Conservation (phyloP, 352 stramenopile genomes). For the Phytophthora agathidicida region DNA sequence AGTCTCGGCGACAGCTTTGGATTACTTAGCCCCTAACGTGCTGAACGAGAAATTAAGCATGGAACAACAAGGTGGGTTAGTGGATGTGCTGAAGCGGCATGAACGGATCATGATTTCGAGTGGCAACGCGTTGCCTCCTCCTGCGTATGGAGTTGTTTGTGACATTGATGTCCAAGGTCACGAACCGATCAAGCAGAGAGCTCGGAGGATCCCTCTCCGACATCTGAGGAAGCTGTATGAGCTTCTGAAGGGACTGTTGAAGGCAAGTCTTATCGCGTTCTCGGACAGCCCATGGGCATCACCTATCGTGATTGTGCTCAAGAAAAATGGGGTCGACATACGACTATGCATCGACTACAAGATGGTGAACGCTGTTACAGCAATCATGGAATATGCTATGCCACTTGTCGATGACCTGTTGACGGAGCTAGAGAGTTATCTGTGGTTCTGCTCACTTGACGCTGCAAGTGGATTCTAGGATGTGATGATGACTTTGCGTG, state of each 20-base stretch:
- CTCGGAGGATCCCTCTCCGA: too few species aligned
- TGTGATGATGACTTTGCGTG: neutral
- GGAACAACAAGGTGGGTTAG: too few species aligned
- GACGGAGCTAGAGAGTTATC: too few species aligned
- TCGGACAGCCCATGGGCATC: neutral
- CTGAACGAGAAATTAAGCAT: too few species aligned
- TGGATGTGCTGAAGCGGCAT: too few species aligned
- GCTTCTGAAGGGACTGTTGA: neutral
- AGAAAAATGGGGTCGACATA: conserved; percentile 5
- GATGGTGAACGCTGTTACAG: neutral
- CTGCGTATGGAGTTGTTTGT: neutral
- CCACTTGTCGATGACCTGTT: neutral
- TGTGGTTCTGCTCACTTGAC: neutral
- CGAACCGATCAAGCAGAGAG: neutral
- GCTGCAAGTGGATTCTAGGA: conserved; percentile 1
- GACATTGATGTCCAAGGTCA: conserved; percentile 3
- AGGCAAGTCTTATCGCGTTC: neutral
- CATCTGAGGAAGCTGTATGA: neutral
- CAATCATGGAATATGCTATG: neutral
- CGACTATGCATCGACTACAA: too few species aligned
- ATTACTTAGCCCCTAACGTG: too few species aligned
- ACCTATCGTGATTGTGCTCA: neutral
- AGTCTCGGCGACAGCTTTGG: neutral
- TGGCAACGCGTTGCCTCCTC: conserved; percentile 1
- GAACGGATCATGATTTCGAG: conserved; percentile 4